Evolutionary conservation across 257 asterid genomes (phyloP).

Genomic region (Sherardia arvensis): DNA sequence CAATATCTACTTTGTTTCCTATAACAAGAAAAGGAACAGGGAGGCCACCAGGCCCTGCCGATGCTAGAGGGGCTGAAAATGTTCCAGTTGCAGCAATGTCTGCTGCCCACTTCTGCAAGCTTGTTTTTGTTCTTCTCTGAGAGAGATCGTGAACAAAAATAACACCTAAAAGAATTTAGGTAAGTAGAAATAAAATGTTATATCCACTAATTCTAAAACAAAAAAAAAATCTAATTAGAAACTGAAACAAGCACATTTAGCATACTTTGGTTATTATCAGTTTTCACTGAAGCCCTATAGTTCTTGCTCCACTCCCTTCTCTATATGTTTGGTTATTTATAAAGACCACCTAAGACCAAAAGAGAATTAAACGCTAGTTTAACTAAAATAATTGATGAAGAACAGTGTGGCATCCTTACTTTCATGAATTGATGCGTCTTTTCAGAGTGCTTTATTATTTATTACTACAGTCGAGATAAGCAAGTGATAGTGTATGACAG

Average conservation of each 20-base stretch:
- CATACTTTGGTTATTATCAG: background rate
- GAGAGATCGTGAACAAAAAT: slow-evolving; percentile 93
- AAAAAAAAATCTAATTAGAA: background rate
- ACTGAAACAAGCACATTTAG: background rate
- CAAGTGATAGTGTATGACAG: background rate
- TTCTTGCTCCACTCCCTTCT: background rate
- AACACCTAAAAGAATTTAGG: slow-evolving; percentile 45
- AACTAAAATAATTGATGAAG: background rate
- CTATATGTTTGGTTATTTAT: background rate
- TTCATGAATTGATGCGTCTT: too few species aligned
- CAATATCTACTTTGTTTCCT: slow-evolving; percentile 85
- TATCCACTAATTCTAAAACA: slow-evolving; percentile 11
- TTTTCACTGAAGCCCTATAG: background rate
- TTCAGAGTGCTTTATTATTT: too few species aligned
- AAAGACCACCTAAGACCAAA: background rate
- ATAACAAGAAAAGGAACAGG: slow-evolving; percentile 90
- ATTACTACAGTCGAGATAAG: too few species aligned
- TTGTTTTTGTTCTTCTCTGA: slow-evolving; percentile 80
- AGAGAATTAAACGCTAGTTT: background rate
- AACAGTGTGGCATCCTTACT: too few species aligned
- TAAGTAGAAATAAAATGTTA: slow-evolving; percentile 10
- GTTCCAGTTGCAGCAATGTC: slow-evolving; percentile 83
- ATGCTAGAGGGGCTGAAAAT: slow-evolving; percentile 87
- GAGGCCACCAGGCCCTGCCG: slow-evolving; percentile 95
- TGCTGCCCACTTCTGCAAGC: slow-evolving; percentile 92